These are phyloP conservation scores for Ustulina deusta DNA, from an alignment of 2,329 filamentous ascomycete genomes.

Conservation along the genomic window DNA sequence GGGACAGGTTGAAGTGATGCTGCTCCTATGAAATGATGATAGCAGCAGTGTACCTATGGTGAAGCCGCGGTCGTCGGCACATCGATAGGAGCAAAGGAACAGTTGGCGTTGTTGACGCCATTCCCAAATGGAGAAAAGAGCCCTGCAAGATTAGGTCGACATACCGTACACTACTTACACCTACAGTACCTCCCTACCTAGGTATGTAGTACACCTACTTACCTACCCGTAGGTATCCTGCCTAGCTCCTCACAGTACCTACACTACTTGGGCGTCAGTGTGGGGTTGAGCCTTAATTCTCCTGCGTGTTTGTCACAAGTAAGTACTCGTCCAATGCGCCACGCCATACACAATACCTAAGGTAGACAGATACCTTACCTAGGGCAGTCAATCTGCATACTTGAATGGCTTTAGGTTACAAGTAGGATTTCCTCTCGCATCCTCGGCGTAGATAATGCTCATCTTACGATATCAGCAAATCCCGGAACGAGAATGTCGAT, in stretches of 20 bases:
- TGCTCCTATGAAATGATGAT: not conserved
- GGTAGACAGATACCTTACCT: not conserved
- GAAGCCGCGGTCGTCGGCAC: not conserved
- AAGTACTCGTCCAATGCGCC: not conserved
- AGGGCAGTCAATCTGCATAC: not conserved
- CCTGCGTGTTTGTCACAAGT: constrained; percentile 4
- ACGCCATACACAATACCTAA: not conserved
- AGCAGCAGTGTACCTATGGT: not conserved
- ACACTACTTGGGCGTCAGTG: not conserved
- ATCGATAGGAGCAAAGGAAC: constrained; percentile 12
- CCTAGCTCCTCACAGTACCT: too few species aligned
- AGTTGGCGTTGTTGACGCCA: constrained; percentile 13
- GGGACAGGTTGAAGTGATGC: not conserved
- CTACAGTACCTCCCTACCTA: too few species aligned
- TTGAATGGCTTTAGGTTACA: not conserved
- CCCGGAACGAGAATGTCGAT: not conserved
- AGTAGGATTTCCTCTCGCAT: not conserved
- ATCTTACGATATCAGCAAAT: not conserved
- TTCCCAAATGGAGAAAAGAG: constrained; percentile 2
- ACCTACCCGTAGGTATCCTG: too few species aligned
- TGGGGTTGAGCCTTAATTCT: constrained; percentile 14
- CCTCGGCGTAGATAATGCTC: constrained; percentile 2
- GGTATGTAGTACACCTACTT: too few species aligned
- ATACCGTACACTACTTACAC: too few species aligned
- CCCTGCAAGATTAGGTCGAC: not conserved